These are phyloP conservation scores for Mortierella sp. DNA, from an alignment of 371 early-diverging fungal genomes.

Conservation along the genomic window DNA sequence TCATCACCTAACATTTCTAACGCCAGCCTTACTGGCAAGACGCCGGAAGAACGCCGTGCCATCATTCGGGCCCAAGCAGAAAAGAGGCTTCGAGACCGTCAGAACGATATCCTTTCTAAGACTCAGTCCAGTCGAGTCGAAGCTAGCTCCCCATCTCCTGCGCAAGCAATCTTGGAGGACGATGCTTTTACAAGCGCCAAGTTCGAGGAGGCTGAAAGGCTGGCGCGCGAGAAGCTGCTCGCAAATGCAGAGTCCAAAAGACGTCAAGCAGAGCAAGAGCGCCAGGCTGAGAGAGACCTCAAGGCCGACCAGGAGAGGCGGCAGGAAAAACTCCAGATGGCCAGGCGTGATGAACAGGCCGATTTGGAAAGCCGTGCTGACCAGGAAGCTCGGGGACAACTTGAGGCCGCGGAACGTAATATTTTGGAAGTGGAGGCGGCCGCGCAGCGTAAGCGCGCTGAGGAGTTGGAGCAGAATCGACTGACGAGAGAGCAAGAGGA, in stretches of 20 bases:
- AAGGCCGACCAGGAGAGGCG: conserved; percentile 23
- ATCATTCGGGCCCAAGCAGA: conserved; percentile 59
- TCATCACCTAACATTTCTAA: conserved; percentile 28
- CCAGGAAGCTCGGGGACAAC: conserved; percentile 31
- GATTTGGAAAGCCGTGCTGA: conserved; percentile 23
- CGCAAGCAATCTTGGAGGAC: conserved; percentile 16
- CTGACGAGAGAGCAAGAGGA: conserved; percentile 60
- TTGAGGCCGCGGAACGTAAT: conserved; percentile 39
- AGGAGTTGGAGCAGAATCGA: conserved; percentile 57
- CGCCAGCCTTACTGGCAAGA: conserved; percentile 43
- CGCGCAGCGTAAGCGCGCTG: conserved; percentile 21
- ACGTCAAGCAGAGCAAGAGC: conserved; percentile 49
- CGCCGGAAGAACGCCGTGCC: conserved; percentile 58
- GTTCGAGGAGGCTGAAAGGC: conserved; percentile 51
- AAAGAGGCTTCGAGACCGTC: conserved; percentile 55
- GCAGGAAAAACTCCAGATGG: conserved; percentile 8
- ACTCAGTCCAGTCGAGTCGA: conserved; percentile 31
- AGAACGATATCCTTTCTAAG: conserved; percentile 47
- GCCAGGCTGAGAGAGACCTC: conserved; percentile 45
- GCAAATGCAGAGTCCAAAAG: conserved; percentile 56
- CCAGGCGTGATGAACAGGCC: not conserved
- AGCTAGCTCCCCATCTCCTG: conserved; percentile 22
- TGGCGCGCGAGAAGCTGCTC: conserved; percentile 52
- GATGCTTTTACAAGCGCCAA: conserved; percentile 40
- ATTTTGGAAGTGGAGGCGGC: conserved; percentile 24